Evolutionary conservation across 1,284 basidiomycete species (phyloP), one percentile per base, ranked within the genome.

Genomic region (Thecaphora thlaspeos): DNA sequence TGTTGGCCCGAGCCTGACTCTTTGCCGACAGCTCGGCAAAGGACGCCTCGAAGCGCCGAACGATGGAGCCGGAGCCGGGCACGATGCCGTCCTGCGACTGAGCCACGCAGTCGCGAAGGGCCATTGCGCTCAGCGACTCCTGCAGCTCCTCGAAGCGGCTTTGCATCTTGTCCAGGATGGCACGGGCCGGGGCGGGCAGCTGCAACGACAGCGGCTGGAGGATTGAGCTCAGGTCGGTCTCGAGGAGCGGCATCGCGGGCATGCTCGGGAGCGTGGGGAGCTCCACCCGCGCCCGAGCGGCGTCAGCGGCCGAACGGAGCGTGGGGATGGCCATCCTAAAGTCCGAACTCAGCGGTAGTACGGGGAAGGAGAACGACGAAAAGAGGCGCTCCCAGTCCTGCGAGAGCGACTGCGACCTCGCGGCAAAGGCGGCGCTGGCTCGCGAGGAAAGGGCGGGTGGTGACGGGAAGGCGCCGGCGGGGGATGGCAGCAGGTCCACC

Each of bases 131-230:
- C 30, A 68, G 49, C 4, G 69, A 54, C 37, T 71, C 69, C 43
- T 73, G 65, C 10, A 71, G 51, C 1, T 48, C 40, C 26, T 73
- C 70, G 26, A 71, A 60, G 3, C 62, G 46, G 1, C 51, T 32
- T 24, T 71, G 70, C 56, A 73, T 54, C 49, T 61, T 61, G 9
- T 52, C 56, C 17, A 64, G 51, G 15, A 73, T 41, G 24, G 47
- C 51, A 34, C 48, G 61, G 10, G 59, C 61, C n/a, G 55, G 54
- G 10, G 40, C 43, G 1, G 62, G 62, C 26, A 68, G 43, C 18
- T 64, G 61, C 7, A 42, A 43, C 3, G 55, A 60, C 9, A 68
- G 47, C 4, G 58, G 59, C 43, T 64, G 54, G 26, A 64, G 56
- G 38, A 65, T 46, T 0, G 61, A 58, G 18, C 56, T 48, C 32